Evolutionary conservation across 2,329 filamentous ascomycete genomes (phyloP).

Genomic region (Colletotrichum karsti): DNA sequence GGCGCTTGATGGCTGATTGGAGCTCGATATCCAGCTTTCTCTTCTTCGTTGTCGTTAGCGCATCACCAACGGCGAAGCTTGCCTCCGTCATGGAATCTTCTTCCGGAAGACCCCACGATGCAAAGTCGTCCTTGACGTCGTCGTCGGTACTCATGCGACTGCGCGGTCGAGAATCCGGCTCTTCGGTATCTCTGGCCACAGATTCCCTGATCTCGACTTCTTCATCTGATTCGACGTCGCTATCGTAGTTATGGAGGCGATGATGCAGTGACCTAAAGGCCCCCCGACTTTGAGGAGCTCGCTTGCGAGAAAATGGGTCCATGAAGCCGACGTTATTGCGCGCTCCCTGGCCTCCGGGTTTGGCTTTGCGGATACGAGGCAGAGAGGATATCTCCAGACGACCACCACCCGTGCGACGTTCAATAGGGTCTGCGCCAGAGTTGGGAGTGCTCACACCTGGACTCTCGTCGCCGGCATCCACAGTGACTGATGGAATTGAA

Average conservation of each 20-base stretch:
- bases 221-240: constrained; percentile 90
- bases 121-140: constrained; percentile 56
- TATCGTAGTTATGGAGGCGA: constrained; percentile 75
- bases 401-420: constrained; percentile 65
- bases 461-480: constrained; percentile 69
- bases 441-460: constrained; percentile 73
- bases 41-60: constrained; percentile 64
- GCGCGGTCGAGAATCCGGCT: constrained; percentile 81
- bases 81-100: constrained; percentile 77
- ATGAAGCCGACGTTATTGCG: constrained; percentile 68
- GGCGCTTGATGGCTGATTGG: constrained; percentile 77
- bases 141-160: constrained; percentile 75
- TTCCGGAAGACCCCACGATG: constrained; percentile 58
- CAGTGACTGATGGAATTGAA: constrained; percentile 53
- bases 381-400: constrained; percentile 70
- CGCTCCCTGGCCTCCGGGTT: constrained; percentile 60
- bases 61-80: constrained; percentile 72
- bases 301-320: constrained; percentile 72
- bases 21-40: constrained; percentile 78
- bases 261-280: constrained; percentile 85
- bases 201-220: constrained; percentile 70
- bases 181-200: constrained; percentile 80
- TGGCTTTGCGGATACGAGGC: constrained; percentile 78
- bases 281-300: constrained; percentile 63
- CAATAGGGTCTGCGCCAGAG: constrained; percentile 67